Conservation (phyloP, 768 basidiomycete genomes). For the Mycena epipterygia region DNA sequence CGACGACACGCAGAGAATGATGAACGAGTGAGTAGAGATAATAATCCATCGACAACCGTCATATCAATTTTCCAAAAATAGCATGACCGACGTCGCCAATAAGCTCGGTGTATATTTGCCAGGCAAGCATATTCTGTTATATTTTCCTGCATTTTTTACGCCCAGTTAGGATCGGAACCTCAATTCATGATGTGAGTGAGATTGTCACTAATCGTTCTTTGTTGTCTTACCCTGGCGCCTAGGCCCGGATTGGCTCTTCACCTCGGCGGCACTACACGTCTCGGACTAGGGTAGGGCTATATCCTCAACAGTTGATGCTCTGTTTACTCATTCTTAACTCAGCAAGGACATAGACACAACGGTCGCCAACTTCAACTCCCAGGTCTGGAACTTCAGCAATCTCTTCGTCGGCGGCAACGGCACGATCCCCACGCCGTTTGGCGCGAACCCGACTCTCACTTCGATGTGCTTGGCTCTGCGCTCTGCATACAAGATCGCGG, state of each 20-base stretch:
- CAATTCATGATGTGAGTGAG: constrained; percentile 46
- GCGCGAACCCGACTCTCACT: constrained; percentile 34
- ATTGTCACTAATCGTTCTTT: constrained; percentile 34
- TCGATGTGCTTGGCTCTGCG: constrained; percentile 13
- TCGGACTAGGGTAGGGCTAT: background rate
- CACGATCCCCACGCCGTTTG: constrained; percentile 39
- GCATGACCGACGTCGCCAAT: constrained; percentile 46
- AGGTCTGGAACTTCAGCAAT: constrained; percentile 40
- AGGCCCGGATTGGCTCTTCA: background rate
- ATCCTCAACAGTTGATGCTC: background rate
- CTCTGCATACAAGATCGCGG: background rate
- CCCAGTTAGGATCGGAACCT: constrained; percentile 22
- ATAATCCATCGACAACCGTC: background rate
- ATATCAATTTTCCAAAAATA: background rate
- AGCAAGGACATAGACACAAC: constrained; percentile 1
- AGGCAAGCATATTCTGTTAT: constrained; percentile 33
- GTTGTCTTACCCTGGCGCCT: background rate
- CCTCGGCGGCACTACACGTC: constrained; percentile 32
- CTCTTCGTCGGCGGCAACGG: constrained; percentile 50
- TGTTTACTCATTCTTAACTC: background rate
- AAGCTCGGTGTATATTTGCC: constrained; percentile 50
- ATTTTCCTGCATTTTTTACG: background rate
- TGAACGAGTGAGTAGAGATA: constrained; percentile 37
- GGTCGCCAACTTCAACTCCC: constrained; percentile 44
- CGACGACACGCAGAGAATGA: constrained; percentile 31